These are phyloP conservation scores for Pseudocercospora cruenta DNA, from an alignment of 2,329 filamentous ascomycete species.

Conservation along the genomic window DNA sequence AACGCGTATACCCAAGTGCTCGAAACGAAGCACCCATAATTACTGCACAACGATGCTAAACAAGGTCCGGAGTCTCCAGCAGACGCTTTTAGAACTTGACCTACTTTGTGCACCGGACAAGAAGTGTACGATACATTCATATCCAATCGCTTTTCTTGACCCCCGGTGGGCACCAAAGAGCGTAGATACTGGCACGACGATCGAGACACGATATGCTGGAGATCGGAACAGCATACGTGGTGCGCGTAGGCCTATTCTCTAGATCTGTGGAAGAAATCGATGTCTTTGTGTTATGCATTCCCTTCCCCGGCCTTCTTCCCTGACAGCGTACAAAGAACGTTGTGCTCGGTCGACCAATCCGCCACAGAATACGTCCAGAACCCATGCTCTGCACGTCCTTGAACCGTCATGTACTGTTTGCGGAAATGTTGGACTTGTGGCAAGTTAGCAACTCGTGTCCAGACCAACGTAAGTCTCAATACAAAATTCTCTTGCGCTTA, in stretches of 20 bases:
- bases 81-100: no score
- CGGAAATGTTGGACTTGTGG: not conserved
- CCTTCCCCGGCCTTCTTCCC: not conserved
- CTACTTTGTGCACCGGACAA: not conserved
- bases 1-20: no score
- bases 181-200: not conserved
- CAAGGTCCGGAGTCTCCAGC: no score
- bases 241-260: not conserved
- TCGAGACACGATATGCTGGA: no score
- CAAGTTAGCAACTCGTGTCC: not conserved
- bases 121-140: not conserved
- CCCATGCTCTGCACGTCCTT: not conserved
- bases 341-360: not conserved
- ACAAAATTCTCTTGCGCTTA: not conserved
- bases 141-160: not conserved
- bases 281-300: not conserved
- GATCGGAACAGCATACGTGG: no score
- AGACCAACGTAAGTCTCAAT: not conserved
- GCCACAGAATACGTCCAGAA: not conserved
- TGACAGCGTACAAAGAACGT: not conserved
- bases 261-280: not conserved
- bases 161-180: not conserved
- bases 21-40: no score
- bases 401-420: not conserved
- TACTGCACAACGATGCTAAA: no score